A percentile compares a stretch with the other conserved stretches of the same genome.
Evolutionary conservation across 208 protist species (phyloP).

Genomic region (Leishmania amazonensis): DNA sequence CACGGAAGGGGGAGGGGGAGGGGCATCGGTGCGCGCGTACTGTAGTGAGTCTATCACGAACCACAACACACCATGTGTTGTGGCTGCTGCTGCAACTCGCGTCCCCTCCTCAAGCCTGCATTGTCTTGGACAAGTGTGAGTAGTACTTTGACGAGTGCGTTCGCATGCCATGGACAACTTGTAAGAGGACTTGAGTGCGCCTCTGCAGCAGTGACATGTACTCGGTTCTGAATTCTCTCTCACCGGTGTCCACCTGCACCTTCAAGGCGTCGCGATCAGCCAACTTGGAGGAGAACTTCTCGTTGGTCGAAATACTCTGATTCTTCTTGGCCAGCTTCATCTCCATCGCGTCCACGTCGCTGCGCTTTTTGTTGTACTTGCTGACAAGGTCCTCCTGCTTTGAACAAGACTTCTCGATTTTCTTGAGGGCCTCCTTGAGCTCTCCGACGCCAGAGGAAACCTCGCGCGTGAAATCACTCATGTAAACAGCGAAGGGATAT

Average conservation of each 20-base stretch:
- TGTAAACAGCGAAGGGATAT: conserved; percentile 52
- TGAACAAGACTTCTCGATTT: conserved; percentile 22
- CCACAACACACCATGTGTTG: neutral
- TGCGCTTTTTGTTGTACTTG: conserved; percentile 45
- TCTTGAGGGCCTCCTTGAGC: conserved; percentile 33
- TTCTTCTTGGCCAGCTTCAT: conserved; percentile 73
- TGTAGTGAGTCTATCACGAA: neutral
- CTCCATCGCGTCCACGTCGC: conserved; percentile 40
- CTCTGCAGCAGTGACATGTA: conserved; percentile 33
- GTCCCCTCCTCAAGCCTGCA: conserved; percentile 9
- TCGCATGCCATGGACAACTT: conserved; percentile 31
- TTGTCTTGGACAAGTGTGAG: conserved; percentile 13
- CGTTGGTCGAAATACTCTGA: conserved; percentile 42
- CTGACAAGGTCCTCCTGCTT: conserved; percentile 28
- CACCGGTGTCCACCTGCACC: conserved; percentile 31
- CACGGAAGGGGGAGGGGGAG: neutral
- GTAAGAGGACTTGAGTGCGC: conserved; percentile 34
- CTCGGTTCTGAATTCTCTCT: conserved; percentile 17
- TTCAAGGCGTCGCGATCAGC: conserved; percentile 43
- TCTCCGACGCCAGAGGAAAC: conserved; percentile 32
- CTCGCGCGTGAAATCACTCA: conserved; percentile 63
- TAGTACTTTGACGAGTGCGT: conserved; percentile 43
- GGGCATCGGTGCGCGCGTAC: neutral
- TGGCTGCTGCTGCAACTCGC: neutral
- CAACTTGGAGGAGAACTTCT: conserved; percentile 46